Evolutionary conservation across 176 grass and related monocot species (phyloP), one percentile per base, ranked within the genome.

Genomic region (Calamus simplicifolius): DNA sequence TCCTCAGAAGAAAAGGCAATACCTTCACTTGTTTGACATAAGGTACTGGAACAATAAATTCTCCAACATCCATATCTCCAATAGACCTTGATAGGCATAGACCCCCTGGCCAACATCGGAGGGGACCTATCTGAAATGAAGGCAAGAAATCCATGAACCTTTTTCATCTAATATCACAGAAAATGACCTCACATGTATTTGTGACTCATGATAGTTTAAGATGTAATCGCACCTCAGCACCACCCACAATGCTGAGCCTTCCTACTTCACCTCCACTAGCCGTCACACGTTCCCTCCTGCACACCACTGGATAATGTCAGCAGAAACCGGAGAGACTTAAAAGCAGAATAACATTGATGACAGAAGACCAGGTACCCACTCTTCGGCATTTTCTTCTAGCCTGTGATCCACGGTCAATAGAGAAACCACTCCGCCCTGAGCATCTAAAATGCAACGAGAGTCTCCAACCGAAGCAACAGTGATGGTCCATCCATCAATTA

Each of bases 21-120:
- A 95, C 91, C 91, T 95, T 95, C 26, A 95, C 86, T 90, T 95
- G 91, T 77, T 95, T 95, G 38, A 95, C 91, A 74, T 87, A 87
- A 48, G 91, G 91, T 67, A 95, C 82, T 23, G 91, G 91, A 55
- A 90, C 91, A 17, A 95, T 95, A 68, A 95, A 95, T 74, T 95
- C 91, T 1, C 91, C 91, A 55, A 90, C 91, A 71, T 95, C 91
- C 43, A 95, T 87, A 63, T 95, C 91, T n/a, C 91, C 91, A 60
- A 95, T 95, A 5, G 91, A 95, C 82, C 91, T 84, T 49, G 91
- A 95, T 51, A 95, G 65, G 65, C 91, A 90, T 60, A 95, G 59
- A 61, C 91, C 91, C 48, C 91, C 91, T 48, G 91, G 91, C 91
- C 91, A 95, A 69, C 91, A 95, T 50, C 91, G 73, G 18, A 95